Base-by-base conservation (phyloP, 2,329 filamentous ascomycete species). In the Periconia sp. region DNA sequence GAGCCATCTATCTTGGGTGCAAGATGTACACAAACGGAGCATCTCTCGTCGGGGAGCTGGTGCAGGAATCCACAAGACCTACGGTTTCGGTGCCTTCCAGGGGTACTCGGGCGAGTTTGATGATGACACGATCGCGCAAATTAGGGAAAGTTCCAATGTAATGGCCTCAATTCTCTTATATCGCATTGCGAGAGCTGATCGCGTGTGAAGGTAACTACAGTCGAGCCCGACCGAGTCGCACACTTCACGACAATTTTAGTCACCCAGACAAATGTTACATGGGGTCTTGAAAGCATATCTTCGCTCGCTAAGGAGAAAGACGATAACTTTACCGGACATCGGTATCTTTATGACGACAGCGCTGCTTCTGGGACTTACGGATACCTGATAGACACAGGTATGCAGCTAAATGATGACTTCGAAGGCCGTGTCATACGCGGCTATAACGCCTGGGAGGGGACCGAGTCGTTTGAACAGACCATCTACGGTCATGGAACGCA, bases 371-470 rank as follows among this genome's bases (percentile, higher is more conserved):
- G 43, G 25, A 62, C 57, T 57, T 83, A 77, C 7, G 80, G 75
- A 16, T 86, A 80, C 61, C 71, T 86, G n/a, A 75, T 86, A 13
- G 83, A 86, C 65, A 84, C 81, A 4, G 83, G 83, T 78, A 85
- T 63, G 65, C 69, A 40, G 62, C 68, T 23, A 75, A 72, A 86
- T 66, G 34, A 19, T n/a, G 45, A 62, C 38, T 62, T 62, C 23
- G 55, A 45, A n/a, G 55, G 53, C 17, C 57, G 58, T 37, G 52
- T 48, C 11, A 51, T 49, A 17, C 41, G 56, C 17, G 48, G 44
- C n/a, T 57, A 39, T 43, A 57, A 49, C 36, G 43, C 41, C 17
- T 43, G 36, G n/a, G 39, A 31, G 17, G 43, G 44, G 17, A 43
- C 38, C 12, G 34, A 46, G 18, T n/a, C n/a, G n/a, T n/a, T n/a